Evolutionary conservation across 192 early-diverging fungal species (phyloP), one percentile per base, ranked within the genome.

Genomic region (Coemansia sp.): DNA sequence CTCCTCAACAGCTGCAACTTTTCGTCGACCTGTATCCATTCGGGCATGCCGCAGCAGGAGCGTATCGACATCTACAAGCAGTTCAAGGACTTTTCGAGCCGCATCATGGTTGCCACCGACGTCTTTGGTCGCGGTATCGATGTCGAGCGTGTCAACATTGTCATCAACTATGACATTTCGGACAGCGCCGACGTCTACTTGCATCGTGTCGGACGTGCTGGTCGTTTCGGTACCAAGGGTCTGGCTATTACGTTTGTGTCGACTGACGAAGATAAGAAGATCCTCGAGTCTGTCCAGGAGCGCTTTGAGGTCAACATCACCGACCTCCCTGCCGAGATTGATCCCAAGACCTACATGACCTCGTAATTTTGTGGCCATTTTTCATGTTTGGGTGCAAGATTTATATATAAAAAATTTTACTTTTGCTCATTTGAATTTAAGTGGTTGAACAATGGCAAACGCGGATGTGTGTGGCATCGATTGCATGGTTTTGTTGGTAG

Each of bases 221-320:
- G 96, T 66, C 91, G 96, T 86, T 98, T 98, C 66, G 96, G 96
- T 80, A 98, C 96, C 81, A 98, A 98, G 87, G 96, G 96, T 80
- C 82, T 97, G 49, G 96, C 92, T 26, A 89, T 98, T 49, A 93
- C 95, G 0, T 98, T 98, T 84, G 91, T 95, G 12, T 86, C 94
- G 2, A 90, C 89, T 13, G 87, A 91, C 18, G 89, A 88, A 46
- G 96, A 98, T 73, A 83, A 87, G 56, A 72, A 77, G 33, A 74
- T 88, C 2, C 81, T 98, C 34, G 90, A 94, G 67, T 83, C 87
- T 42, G 92, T 98, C 25, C 96, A 98, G 76, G 90, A 90, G 57
- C 87, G 92, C 66, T 98, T 98, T 66, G 96, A 98, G 78, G 94
- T 98, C 73, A 93, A 93, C 74, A 94, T 98, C 63, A 87, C 88